A percentile compares a stretch with the other conserved stretches of the same genome.
These are phyloP conservation scores for Claviceps cyperi DNA, from an alignment of 2,329 filamentous ascomycete species.

Conservation along the genomic window DNA sequence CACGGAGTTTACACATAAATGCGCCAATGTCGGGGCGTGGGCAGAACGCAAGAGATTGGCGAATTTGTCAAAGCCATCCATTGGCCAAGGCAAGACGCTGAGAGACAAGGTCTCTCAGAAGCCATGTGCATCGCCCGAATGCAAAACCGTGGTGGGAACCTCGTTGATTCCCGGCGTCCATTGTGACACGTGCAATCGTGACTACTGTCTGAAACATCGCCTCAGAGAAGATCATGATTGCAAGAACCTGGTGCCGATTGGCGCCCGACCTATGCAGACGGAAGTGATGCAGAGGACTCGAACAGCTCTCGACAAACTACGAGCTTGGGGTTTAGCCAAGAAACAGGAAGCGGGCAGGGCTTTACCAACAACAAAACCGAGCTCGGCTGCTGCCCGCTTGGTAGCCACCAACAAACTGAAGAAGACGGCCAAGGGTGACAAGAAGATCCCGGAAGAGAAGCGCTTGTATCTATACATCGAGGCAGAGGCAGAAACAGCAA, in stretches of 20 bases:
- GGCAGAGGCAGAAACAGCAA: conserved; percentile 74
- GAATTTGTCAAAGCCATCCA: conserved; percentile 36
- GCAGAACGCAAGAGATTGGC: conserved; percentile 41
- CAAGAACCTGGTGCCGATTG: conserved; percentile 51
- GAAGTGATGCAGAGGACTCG: conserved; percentile 48
- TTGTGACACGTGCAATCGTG: conserved; percentile 55
- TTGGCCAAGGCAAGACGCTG: conserved; percentile 39
- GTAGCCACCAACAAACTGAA: conserved; percentile 67
- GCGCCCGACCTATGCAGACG: conserved; percentile 30
- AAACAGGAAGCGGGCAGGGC: conserved; percentile 44
- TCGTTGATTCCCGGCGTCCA: conserved; percentile 53
- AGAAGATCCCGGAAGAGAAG: conserved; percentile 65
- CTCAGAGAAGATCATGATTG: conserved; percentile 75
- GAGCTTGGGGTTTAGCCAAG: conserved; percentile 67
- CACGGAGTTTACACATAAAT: conserved; percentile 66
- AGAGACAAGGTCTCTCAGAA: conserved; percentile 44
- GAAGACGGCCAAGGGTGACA: conserved; percentile 78
- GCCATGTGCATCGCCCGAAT: conserved; percentile 50
- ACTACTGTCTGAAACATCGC: conserved; percentile 67
- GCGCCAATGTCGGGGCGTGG: conserved; percentile 46
- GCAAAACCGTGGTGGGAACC: conserved; percentile 60
- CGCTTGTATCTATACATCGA: conserved; percentile 85
- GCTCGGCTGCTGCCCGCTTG: conserved; percentile 47
- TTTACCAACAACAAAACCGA: conserved; percentile 49
- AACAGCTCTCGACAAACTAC: conserved; percentile 62